Evolutionary conservation across 352 stramenopile species (phyloP), one percentile per base, ranked within the genome.

Genomic region (Phytophthora parvispora): DNA sequence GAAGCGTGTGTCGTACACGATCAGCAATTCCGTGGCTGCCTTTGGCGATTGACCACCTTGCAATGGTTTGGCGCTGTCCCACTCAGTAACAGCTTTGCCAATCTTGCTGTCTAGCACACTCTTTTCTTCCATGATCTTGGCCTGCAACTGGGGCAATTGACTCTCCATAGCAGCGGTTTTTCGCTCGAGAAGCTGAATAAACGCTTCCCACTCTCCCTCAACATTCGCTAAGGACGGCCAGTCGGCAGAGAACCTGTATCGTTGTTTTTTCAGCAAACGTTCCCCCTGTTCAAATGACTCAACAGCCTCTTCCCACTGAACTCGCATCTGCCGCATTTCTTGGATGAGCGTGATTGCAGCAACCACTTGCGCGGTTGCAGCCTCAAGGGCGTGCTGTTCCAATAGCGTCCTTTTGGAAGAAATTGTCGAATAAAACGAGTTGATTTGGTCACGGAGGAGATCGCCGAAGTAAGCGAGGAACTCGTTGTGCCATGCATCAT

Each of bases 401-500:
- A 99, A 83, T 40, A 94, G 77, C 3, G 80, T 91, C 45, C 91
- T 84, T 63, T 95, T 97, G 2, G 83, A 83, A 51, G 87, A 96
- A 57, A 97, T 94, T 1, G 87, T 91, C 36, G 75, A 78, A 72
- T 97, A 97, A 80, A 93, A 97, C 50, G 89, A 79, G 53, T 92
- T 91, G 53, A 99, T 99, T 64, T 97, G 90, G 57, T 98, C 89
- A 50, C 84, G 89, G 18, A 99, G 77, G 31, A 99, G 88, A 38
- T 94, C 78, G 8, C 93, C 96, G 73, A 99, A 99, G 49, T 97
- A 93, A 10, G 90, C 85, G 36, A 99, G 90, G 48, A 99, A 93
- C 64, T 99, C 97, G 60, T 99, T 99, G 71, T 99, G 98, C 97
- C 98, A 99, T 4, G 97, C 98, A 75, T 99, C 98, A 80, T 99